Evolutionary conservation across 2,329 filamentous ascomycete species (phyloP).

Genomic region (Penicillium italicum): DNA sequence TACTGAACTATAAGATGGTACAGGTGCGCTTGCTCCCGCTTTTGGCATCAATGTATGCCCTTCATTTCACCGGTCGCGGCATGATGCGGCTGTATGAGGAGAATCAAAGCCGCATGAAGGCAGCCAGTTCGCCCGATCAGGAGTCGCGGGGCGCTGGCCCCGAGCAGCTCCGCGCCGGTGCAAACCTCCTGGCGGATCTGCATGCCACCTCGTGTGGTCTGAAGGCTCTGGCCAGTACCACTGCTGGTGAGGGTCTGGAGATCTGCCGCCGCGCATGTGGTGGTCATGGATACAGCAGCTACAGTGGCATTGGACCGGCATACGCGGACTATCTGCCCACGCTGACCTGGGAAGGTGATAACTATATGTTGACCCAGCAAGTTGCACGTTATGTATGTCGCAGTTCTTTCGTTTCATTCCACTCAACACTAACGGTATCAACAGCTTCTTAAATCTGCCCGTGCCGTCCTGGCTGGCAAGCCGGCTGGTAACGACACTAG

Average conservation of each 20-base stretch:
- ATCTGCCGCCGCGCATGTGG: slow-evolving; percentile 71
- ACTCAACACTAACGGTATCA: slow-evolving; percentile 1
- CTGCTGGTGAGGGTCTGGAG: slow-evolving; percentile 70
- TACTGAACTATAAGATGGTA: slow-evolving; percentile 78
- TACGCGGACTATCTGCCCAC: slow-evolving; percentile 74
- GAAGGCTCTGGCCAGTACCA: slow-evolving; percentile 69
- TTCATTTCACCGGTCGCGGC: slow-evolving; percentile 72
- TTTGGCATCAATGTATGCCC: slow-evolving; percentile 69
- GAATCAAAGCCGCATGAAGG: slow-evolving; percentile 65
- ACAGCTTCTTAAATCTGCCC: slow-evolving; percentile 68
- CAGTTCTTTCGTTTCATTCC: neutral
- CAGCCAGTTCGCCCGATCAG: slow-evolving; percentile 43
- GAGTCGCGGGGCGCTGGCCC: slow-evolving; percentile 59
- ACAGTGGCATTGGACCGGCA: slow-evolving; percentile 71
- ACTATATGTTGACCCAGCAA: slow-evolving; percentile 79
- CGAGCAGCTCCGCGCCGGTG: slow-evolving; percentile 63
- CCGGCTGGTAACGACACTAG: slow-evolving; percentile 66
- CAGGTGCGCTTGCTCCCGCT: slow-evolving; percentile 70
- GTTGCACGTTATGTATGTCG: slow-evolving; percentile 63
- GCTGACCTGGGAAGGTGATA: slow-evolving; percentile 71
- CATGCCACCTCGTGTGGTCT: slow-evolving; percentile 74
- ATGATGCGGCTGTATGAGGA: slow-evolving; percentile 73
- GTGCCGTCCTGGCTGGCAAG: slow-evolving; percentile 63
- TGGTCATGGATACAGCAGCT: slow-evolving; percentile 71
- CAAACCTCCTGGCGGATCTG: slow-evolving; percentile 67